Conservation (phyloP, 148 eudicot species). For the Rhododendron williamsianum region DNA sequence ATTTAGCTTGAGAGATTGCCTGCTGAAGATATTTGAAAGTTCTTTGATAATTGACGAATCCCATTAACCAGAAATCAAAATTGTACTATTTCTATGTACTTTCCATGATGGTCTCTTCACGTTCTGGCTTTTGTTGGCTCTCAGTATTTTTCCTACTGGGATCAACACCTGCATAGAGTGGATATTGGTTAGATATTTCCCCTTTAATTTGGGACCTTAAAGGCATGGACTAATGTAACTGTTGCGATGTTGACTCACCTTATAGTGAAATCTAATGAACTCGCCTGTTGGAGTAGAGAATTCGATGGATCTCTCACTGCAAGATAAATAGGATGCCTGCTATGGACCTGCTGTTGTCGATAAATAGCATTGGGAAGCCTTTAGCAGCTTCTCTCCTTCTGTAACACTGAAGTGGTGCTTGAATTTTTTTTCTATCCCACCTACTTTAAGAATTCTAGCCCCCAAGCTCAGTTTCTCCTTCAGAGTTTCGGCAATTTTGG, state of each 20-base stretch:
- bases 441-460: slow-evolving; percentile 28
- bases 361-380: slow-evolving; percentile 44
- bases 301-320: slow-evolving; percentile 41
- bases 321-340: slow-evolving; percentile 44
- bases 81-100: slow-evolving; percentile 30
- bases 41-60: slow-evolving; percentile 24
- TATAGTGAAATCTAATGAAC: slow-evolving; percentile 28
- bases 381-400: slow-evolving; percentile 38
- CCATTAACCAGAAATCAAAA: slow-evolving; percentile 45
- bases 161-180: slow-evolving; percentile 7
- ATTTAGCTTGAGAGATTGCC: slow-evolving; percentile 9
- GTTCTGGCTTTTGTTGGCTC: slow-evolving; percentile 22
- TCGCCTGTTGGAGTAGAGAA: slow-evolving; percentile 26
- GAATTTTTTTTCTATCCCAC: slow-evolving; percentile 37
- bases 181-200: neutral
- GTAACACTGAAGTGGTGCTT: slow-evolving; percentile 27
- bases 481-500: slow-evolving; percentile 26
- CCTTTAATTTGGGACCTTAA: neutral
- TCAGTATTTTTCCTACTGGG: slow-evolving; percentile 20
- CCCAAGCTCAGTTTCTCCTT: slow-evolving; percentile 39
- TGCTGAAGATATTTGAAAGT: slow-evolving; percentile 23
- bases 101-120: slow-evolving; percentile 17
- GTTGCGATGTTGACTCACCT: slow-evolving; percentile 17
- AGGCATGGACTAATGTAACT: neutral
- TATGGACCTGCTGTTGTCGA: slow-evolving; percentile 55